Base-by-base conservation (phyloP, 2,329 filamentous ascomycete species). In the Ophiocordyceps camponoti-floridani region DNA sequence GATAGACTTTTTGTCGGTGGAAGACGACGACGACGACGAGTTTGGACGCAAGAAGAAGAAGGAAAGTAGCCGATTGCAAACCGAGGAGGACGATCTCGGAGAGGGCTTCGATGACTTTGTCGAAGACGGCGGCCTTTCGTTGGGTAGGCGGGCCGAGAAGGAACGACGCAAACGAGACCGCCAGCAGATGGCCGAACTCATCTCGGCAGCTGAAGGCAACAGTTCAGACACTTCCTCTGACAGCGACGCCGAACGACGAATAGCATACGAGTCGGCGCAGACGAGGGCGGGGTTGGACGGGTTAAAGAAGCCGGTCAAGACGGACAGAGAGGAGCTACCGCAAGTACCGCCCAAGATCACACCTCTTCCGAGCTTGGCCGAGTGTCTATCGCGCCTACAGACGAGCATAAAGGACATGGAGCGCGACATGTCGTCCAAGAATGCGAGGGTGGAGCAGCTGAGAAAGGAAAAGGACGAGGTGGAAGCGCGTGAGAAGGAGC, bases 91-190 rank as follows among this genome's bases (percentile, higher is more conserved):
- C 57, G 86, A 96, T 55, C 73, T 95, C 0, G 84, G 84, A 35
- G 91, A 96, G 63, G 88, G 87, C 0, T 96, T 94, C 53, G 89
- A 96, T 48, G 82, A 89, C 45, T 94, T 84, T 53, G 84, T 91
- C 9, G 84, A 91, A 38, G 85, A 94, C 56, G 86, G 84, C 9
- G 76, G 77, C 8, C 75, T 95, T 10, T 75, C 84, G 1, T 68
- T 95, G 0, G 85, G 87, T 31, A 77, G 73, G 49, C 84, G 82
- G 48, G 86, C 86, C 0, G 84, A 91, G 61, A 76, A 74, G 18
- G 84, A 86, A 52, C 80, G 75, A 0, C 67, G 73, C 43, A 70
- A 69, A 44, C 73, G 72, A 41, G 75, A 84, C 28, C 76, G 84
- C 28, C 74, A 78, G 46, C 79, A 87, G 52, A 95, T 95, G 74